phyloP scores from a whole-genome alignment of 495 filamentous ascomycete genomes.

The Penicillium bialowiezense region DNA sequence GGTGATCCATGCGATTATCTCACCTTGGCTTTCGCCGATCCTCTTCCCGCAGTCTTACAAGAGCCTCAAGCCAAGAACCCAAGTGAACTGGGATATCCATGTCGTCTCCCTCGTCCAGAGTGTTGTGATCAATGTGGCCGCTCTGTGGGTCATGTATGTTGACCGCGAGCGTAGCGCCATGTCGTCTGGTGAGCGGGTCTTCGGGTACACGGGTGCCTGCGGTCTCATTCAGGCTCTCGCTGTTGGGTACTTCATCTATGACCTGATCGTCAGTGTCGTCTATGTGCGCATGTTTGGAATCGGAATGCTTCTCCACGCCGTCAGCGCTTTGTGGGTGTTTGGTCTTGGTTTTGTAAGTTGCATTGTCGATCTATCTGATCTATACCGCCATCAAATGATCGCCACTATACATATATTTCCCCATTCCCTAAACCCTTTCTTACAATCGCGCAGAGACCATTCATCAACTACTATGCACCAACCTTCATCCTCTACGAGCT shows the following conservation, averaged over 20 bases:
- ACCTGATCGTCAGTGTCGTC: slow-evolving; percentile 69
- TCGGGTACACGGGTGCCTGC: slow-evolving; percentile 80
- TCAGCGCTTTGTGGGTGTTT: slow-evolving; percentile 83
- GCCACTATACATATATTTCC: background rate
- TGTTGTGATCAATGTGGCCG: slow-evolving; percentile 69
- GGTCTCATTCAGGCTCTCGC: slow-evolving; percentile 84
- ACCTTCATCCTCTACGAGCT: slow-evolving; percentile 98
- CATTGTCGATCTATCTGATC: background rate
- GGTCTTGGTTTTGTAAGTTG: slow-evolving; percentile 85
- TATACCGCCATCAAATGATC: background rate
- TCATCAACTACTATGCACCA: slow-evolving; percentile 87
- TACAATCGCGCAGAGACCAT: slow-evolving; percentile 64
- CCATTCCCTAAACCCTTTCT: background rate
- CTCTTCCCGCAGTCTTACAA: slow-evolving; percentile 74
- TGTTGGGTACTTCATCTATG: slow-evolving; percentile 94
- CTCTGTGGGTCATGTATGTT: slow-evolving; percentile 77
- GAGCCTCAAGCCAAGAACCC: slow-evolving; percentile 61
- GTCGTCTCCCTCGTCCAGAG: slow-evolving; percentile 91
- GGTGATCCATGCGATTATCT: slow-evolving; percentile 67
- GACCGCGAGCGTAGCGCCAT: slow-evolving; percentile 76
- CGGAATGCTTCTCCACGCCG: slow-evolving; percentile 86
- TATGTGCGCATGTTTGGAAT: slow-evolving; percentile 79
- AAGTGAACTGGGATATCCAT: slow-evolving; percentile 94
- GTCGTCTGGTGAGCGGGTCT: slow-evolving; percentile 74
- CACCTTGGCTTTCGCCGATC: slow-evolving; percentile 66